phyloP scores from a whole-genome alignment of 148 eudicot genomes.

The Rhododendron griersonianum region DNA sequence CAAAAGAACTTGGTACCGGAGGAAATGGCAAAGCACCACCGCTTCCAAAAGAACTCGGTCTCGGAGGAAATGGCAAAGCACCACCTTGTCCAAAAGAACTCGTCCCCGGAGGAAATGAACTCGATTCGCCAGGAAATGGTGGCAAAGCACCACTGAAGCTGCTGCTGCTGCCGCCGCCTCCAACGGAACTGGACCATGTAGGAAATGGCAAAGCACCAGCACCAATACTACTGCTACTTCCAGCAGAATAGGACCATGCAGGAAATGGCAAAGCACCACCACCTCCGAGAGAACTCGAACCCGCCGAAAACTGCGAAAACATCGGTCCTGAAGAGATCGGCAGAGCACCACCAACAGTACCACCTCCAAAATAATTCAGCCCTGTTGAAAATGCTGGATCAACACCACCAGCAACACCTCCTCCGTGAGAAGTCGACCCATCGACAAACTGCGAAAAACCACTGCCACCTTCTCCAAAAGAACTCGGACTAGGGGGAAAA shows the following conservation, averaged over 20 bases:
- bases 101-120: background rate
- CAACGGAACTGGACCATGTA: background rate
- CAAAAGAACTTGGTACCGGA: background rate
- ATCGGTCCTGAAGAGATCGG: background rate
- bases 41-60: background rate
- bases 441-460: background rate
- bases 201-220: background rate
- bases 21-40: background rate
- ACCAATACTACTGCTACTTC: background rate
- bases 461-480: background rate
- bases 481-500: background rate
- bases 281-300: background rate
- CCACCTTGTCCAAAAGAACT: background rate
- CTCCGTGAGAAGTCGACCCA: background rate
- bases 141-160: background rate
- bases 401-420: background rate
- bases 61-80: background rate
- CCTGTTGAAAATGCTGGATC: background rate
- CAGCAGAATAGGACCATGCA: background rate
- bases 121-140: background rate
- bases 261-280: background rate
- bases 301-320: background rate
- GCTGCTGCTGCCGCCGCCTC: background rate
- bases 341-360: background rate
- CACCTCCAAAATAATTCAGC: background rate